These are phyloP conservation scores for Neodidymelliopsis sp. DNA, from an alignment of 2,329 filamentous ascomycete genomes.

Conservation along the genomic window DNA sequence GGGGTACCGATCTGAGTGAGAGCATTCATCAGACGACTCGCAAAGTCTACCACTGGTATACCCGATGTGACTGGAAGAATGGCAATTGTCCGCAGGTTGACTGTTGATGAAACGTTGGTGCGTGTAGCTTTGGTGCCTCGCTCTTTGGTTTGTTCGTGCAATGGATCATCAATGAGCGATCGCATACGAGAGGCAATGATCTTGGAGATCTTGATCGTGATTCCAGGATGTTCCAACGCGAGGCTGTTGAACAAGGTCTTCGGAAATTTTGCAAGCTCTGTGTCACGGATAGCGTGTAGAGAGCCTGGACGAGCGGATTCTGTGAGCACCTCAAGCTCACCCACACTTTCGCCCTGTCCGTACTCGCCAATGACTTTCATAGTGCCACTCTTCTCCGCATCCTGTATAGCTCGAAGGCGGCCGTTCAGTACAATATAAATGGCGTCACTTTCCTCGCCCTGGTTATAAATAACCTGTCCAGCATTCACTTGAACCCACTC, in stretches of 20 bases:
- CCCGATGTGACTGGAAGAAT: constrained; percentile 90
- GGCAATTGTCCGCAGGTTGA: constrained; percentile 92
- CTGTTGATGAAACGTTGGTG: constrained; percentile 78
- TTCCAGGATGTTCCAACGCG: constrained; percentile 94
- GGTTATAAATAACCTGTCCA: constrained; percentile 92
- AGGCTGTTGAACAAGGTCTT: constrained; percentile 97
- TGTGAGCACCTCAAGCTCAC: constrained; percentile 95
- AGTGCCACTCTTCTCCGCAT: constrained; percentile 75
- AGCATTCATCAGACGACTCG: constrained; percentile 85
- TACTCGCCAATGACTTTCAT: constrained; percentile 90
- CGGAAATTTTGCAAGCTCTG: constrained; percentile 94
- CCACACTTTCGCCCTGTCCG: constrained; percentile 96
- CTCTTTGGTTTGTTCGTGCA: constrained; percentile 71
- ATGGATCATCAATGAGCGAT: constrained; percentile 81
- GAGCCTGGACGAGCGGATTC: constrained; percentile 91
- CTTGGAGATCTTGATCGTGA: constrained; percentile 98
- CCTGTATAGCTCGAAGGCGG: constrained; percentile 82
- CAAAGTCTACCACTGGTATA: constrained; percentile 94
- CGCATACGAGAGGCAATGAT: constrained; percentile 97
- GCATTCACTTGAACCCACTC: constrained; percentile 98
- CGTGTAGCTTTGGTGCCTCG: constrained; percentile 62
- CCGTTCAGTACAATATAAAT: constrained; percentile 98
- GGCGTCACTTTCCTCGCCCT: constrained; percentile 94
- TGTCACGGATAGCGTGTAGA: constrained; percentile 93
- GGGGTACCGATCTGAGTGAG: constrained; percentile 87